Conservation (phyloP, 73 alveolate genomes). For the Paramecium tetraurelia region DNA sequence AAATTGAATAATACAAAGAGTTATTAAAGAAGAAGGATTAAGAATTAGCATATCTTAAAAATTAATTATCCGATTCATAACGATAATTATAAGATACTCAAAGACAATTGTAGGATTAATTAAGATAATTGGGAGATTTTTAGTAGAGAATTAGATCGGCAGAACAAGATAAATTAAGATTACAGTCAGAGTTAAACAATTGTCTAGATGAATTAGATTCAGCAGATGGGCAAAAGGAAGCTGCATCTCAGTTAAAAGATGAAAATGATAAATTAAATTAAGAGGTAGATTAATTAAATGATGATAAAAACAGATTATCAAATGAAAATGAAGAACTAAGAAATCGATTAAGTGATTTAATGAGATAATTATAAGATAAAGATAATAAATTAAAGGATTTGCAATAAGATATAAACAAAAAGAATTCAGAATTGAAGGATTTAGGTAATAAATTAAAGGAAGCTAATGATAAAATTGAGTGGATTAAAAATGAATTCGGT, state of each 20-base stretch:
- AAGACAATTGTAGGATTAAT: background rate
- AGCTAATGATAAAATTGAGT: constrained; percentile 30
- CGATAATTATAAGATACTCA: background rate
- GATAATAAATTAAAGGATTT: background rate
- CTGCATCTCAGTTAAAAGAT: background rate
- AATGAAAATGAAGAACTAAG: background rate
- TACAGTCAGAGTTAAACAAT: background rate
- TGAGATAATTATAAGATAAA: background rate
- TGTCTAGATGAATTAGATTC: constrained; percentile 31
- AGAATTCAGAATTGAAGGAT: constrained; percentile 12
- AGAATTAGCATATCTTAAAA: background rate
- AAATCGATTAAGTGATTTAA: background rate
- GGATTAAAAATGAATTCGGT: constrained; percentile 36
- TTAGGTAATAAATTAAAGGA: background rate
- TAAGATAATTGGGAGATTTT: background rate
- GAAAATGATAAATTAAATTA: background rate
- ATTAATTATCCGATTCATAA: background rate
- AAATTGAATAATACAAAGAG: background rate
- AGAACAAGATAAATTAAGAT: background rate
- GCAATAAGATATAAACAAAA: background rate
- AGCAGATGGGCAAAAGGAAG: background rate
- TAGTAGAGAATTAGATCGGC: background rate
- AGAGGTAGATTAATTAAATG: constrained; percentile 1
- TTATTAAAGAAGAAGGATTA: background rate
- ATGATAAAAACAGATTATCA: background rate